Percentiles rank a stretch among this genome's conserved stretches.
phyloP scores from a whole-genome alignment of 805 yeast genomes.

The Candida methanosorbosa region DNA sequence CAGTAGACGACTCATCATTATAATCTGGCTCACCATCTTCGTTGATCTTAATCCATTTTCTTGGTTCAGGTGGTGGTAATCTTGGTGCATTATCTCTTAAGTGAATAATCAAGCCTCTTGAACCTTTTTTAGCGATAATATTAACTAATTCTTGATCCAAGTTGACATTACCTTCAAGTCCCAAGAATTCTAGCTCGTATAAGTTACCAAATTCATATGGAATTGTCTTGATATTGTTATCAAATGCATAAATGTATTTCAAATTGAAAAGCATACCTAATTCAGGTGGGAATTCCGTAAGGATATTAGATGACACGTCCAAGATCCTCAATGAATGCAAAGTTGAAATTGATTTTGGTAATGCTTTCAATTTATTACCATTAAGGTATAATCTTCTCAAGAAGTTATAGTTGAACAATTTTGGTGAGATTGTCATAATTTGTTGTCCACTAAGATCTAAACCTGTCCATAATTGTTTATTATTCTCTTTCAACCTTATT shows the following conservation, averaged over 20 bases:
- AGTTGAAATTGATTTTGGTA: slow-evolving; percentile 63
- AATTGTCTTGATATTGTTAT: slow-evolving; percentile 65
- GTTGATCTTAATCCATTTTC: slow-evolving; percentile 77
- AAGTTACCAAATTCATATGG: slow-evolving; percentile 85
- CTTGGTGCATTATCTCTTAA: slow-evolving; percentile 78
- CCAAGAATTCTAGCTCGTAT: slow-evolving; percentile 77
- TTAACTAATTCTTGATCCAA: slow-evolving; percentile 57
- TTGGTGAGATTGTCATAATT: slow-evolving; percentile 57
- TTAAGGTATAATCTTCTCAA: slow-evolving; percentile 80
- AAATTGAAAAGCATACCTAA: slow-evolving; percentile 76
- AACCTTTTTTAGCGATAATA: slow-evolving; percentile 71
- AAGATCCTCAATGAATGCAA: slow-evolving; percentile 70
- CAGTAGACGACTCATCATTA: slow-evolving; percentile 14
- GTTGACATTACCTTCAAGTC: slow-evolving; percentile 84
- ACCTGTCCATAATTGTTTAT: slow-evolving; percentile 89
- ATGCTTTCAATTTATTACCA: slow-evolving; percentile 63
- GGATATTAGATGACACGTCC: slow-evolving; percentile 73
- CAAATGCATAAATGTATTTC: slow-evolving; percentile 78
- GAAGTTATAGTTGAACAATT: slow-evolving; percentile 72
- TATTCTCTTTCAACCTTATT: slow-evolving; percentile 47
- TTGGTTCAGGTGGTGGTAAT: slow-evolving; percentile 54
- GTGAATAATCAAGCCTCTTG: slow-evolving; percentile 71
- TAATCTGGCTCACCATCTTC: slow-evolving; percentile 59
- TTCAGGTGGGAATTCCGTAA: slow-evolving; percentile 71
- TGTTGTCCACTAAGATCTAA: slow-evolving; percentile 90